Evolutionary conservation across 352 stramenopile genomes (phyloP), one percentile per base, ranked within the genome.

Genomic region (Bremia lactucae): DNA sequence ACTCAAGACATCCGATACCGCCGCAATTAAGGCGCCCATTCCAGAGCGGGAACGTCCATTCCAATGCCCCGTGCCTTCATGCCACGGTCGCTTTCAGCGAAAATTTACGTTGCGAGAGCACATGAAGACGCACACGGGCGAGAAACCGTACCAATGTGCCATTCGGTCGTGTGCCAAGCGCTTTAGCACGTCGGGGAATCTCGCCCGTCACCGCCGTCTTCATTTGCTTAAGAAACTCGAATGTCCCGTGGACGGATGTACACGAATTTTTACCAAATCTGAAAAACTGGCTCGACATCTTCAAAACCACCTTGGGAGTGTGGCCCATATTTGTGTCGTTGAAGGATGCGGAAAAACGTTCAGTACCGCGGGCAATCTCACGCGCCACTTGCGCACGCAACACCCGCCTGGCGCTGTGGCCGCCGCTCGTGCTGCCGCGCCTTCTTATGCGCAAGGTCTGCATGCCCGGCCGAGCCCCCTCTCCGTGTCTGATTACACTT

Each of bases 71-170:
- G 62, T 65, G 16, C 45, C 50, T 3, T 55, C 52, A 25, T 83
- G 71, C 36, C 57, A 47, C n/a, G 61, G 66, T 3, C 65, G 69
- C 25, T 85, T 85, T 64, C 70, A 83, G 47, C 72, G 72, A 55
- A 83, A 79, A 48, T 85, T 83, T 47, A 86, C 73, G 23, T 62
- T 87, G 20, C 79, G 69, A 19, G 73, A 87, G 31, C 76, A 89
- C 44, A 64, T 84, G 40, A 86, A 86, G 60, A 89, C 74, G n/a
- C 76, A 89, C 64, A 87, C 76, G 40, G 76, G 76, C 19, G 76
- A 89, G 55, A 71, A 85, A 39, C 74, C 77, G 4, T 72, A 86
- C 42, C 52, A 66, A 26, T 88, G 75, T 35, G 64, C 72, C 13
- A 62, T 80, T 15, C 43, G 47, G 13, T 50, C 65, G 6, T 83